phyloP scores from a whole-genome alignment of 202 grass and related monocot species.

The Bolboschoenoplectus hybrid region DNA sequence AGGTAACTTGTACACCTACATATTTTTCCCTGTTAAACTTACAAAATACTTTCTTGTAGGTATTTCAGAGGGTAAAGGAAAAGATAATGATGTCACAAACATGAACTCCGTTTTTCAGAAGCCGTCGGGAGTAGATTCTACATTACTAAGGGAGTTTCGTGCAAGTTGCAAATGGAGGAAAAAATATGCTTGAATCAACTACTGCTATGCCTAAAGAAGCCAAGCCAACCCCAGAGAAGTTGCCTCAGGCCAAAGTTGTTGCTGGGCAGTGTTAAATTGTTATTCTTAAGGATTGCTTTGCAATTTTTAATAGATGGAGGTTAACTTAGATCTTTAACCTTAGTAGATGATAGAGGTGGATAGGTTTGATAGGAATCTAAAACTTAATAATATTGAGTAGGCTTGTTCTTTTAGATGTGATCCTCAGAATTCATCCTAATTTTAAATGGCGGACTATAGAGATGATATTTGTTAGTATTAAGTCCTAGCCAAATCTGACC shows the following conservation, averaged over 20 bases:
- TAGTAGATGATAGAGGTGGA: conserved; percentile 18
- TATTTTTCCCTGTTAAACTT: not conserved
- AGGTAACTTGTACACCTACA: not conserved
- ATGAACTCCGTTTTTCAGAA: conserved; percentile 3
- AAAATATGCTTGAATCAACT: not conserved
- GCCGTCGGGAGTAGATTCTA: conserved; percentile 13
- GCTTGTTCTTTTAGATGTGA: conserved; percentile 14
- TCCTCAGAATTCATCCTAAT: not conserved
- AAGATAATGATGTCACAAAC: conserved; percentile 6
- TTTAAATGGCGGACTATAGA: not conserved
- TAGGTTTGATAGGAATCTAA: conserved; percentile 20
- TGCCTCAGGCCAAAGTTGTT: not conserved
- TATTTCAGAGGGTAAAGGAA: not conserved
- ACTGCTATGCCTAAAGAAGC: conserved; percentile 19
- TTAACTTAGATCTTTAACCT: conserved; percentile 1
- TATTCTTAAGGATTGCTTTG: not conserved
- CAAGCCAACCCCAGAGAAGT: not conserved
- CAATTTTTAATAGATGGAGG: not conserved
- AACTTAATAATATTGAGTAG: not conserved
- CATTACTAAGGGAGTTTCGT: conserved; percentile 4
- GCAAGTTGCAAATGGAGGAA: not conserved
- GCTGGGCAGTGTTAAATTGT: not conserved
- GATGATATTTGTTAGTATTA: not conserved
- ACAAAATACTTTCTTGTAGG: not conserved
- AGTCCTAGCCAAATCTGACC: not conserved